Base-by-base conservation (phyloP, 2,329 filamentous ascomycete genomes). In the Monilinia aucupariae region DNA sequence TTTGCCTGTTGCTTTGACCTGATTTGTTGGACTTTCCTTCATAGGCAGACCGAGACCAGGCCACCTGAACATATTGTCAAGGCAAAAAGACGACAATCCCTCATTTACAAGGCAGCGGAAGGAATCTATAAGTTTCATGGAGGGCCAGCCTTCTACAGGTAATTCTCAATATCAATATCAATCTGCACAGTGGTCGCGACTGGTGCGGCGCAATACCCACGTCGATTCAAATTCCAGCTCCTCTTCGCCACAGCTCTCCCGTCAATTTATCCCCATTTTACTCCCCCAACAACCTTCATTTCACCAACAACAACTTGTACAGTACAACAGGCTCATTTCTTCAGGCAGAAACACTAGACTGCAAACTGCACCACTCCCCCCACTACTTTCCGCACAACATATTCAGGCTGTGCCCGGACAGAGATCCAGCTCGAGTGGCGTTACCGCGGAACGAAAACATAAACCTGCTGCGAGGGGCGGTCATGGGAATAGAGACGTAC, bases 251-350 rank as follows among this genome's bases (percentile, higher is more conserved):
- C 73, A 70, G 53, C 68, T 68, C 62, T 74, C 79, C 58, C 73
- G 78, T 66, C 81, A 85, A 67, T 77, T 84, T 64, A 76, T 84
- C 34, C 83, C 84, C 43, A 79, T 84, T 66, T 76, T 85, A 69
- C 68, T 85, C 64, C 83, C 83, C 20, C 83, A 85, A 66, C 83
- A 86, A 67, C 77, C 81, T 41, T 82, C 80, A 49, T 76, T 82
- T 67, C 84, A 85, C 74, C 82, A 86, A 71, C 82, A 82, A 61
- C 83, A 85, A 74, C 80, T 88, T 62, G 79, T 84, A 59, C 81
- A 86, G 69, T 87, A 87, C 78, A 87, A 87, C 74, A 83, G 82
- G 71, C 82, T 87, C 72, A 80, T 87, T 68, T 82, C 84, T 60
- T 80, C 83, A 65, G 76, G 75, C 37, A 68, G 70, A 65, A 65